Conservation (phyloP, 2,329 filamentous ascomycete species). For the Juglanconis juglandina region DNA sequence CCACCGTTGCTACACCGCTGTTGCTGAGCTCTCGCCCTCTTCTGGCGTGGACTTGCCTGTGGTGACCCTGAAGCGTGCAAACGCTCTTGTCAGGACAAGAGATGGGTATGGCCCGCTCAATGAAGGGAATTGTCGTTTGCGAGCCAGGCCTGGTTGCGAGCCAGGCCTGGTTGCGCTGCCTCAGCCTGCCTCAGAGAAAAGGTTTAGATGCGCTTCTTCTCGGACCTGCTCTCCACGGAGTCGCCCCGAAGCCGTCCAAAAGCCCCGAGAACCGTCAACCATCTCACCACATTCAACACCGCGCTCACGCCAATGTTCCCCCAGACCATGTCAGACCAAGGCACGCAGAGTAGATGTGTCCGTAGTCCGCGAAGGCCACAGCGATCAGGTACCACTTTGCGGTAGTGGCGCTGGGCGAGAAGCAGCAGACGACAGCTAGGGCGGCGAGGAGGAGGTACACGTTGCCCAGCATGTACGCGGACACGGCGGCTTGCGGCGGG, state of each 20-base stretch:
- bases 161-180: no score
- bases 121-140: no score
- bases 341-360: slow-evolving; percentile 32
- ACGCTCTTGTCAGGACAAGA: no score
- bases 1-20: no score
- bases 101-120: no score
- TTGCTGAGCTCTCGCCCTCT: no score
- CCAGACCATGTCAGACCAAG: slow-evolving; percentile 26
- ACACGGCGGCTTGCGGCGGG: slow-evolving; percentile 21
- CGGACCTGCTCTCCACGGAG: neutral
- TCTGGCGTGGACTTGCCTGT: no score
- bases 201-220: neutral
- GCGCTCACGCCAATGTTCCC: slow-evolving; percentile 26
- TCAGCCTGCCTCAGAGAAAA: no score
- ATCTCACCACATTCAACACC: slow-evolving; percentile 27
- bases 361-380: slow-evolving; percentile 32
- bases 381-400: slow-evolving; percentile 26
- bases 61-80: no score
- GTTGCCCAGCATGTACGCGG: slow-evolving; percentile 29
- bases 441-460: slow-evolving; percentile 30
- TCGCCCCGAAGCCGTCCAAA: slow-evolving; percentile 21
- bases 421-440: slow-evolving; percentile 28
- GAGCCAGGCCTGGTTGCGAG: no score
- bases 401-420: slow-evolving; percentile 24
- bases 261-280: slow-evolving; percentile 24